A percentile compares a stretch with the other conserved stretches of the same genome.
Evolutionary conservation across 768 basidiomycete genomes (phyloP).

Genomic region (Rhizopogon roseolus): DNA sequence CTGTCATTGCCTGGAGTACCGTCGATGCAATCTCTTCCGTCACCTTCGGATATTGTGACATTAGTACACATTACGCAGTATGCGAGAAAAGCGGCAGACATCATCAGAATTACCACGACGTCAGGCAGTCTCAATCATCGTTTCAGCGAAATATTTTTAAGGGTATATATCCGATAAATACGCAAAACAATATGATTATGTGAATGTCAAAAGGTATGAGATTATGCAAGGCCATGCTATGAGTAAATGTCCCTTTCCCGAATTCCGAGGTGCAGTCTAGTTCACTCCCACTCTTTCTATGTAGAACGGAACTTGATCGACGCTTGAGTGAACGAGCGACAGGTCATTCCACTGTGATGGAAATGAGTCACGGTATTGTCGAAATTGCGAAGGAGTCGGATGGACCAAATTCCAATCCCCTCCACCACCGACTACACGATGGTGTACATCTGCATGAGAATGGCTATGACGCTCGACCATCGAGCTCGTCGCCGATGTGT

Average conservation of each 20-base stretch:
- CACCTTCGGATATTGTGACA: neutral
- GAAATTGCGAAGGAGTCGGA: neutral
- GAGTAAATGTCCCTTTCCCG: neutral
- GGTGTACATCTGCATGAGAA: neutral
- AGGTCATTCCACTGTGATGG: neutral
- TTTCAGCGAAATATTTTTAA: neutral
- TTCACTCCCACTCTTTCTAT: neutral
- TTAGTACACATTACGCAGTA: no score
- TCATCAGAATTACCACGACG: neutral
- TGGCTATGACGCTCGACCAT: neutral
- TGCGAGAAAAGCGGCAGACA: neutral
- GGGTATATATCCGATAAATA: neutral
- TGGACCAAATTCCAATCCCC: neutral
- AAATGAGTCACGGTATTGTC: neutral
- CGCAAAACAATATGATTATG: neutral
- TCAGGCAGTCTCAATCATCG: neutral
- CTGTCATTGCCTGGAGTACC: neutral
- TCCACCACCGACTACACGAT: neutral
- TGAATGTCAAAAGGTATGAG: neutral
- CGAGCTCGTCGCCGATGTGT: neutral
- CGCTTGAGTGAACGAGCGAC: neutral
- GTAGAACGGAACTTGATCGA: neutral
- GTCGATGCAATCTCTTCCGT: neutral
- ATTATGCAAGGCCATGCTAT: neutral
- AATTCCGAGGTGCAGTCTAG: neutral